Percentiles rank a stretch among this genome's conserved stretches.
These are phyloP conservation scores for Ustilago vetiveriae DNA, from an alignment of 1,284 basidiomycete genomes.

Conservation along the genomic window DNA sequence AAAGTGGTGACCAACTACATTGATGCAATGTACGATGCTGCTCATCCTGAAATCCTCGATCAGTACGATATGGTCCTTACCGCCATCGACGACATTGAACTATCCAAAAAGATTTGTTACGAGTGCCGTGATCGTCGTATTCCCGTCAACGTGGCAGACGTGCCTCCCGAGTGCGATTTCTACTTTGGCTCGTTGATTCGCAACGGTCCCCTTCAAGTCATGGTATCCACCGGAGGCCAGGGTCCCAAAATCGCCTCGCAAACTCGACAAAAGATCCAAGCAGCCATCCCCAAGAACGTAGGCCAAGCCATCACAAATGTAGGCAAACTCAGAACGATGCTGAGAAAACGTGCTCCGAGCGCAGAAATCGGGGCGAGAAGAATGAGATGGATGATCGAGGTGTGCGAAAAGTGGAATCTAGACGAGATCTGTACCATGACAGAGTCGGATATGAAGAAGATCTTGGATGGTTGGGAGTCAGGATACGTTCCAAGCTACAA, in stretches of 20 bases:
- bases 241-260: constrained; percentile 90
- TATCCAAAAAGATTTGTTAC: constrained; percentile 77
- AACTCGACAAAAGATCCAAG: constrained; percentile 78
- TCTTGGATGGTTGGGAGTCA: constrained; percentile 67
- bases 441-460: constrained; percentile 68
- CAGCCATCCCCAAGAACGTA: constrained; percentile 76
- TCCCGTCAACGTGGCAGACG: constrained; percentile 95
- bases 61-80: constrained; percentile 85
- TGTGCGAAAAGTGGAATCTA: constrained; percentile 86
- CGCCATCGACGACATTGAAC: constrained; percentile 84
- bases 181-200: constrained; percentile 96
- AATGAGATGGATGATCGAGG: constrained; percentile 94
- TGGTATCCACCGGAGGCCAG: constrained; percentile 94
- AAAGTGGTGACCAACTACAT: constrained; percentile 51
- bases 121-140: constrained; percentile 78
- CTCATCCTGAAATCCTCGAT: constrained; percentile 20
- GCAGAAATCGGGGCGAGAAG: constrained; percentile 76
- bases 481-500: constrained; percentile 59
- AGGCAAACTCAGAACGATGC: constrained; percentile 75
- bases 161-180: constrained; percentile 89
- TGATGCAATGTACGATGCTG: constrained; percentile 65
- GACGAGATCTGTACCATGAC: constrained; percentile 78
- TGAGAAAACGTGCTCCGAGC: constrained; percentile 81
- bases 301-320: constrained; percentile 84
- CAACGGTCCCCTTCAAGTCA: constrained; percentile 88